These are phyloP conservation scores for Boletus reticulatus DNA, from an alignment of 768 basidiomycete species.

Conservation along the genomic window DNA sequence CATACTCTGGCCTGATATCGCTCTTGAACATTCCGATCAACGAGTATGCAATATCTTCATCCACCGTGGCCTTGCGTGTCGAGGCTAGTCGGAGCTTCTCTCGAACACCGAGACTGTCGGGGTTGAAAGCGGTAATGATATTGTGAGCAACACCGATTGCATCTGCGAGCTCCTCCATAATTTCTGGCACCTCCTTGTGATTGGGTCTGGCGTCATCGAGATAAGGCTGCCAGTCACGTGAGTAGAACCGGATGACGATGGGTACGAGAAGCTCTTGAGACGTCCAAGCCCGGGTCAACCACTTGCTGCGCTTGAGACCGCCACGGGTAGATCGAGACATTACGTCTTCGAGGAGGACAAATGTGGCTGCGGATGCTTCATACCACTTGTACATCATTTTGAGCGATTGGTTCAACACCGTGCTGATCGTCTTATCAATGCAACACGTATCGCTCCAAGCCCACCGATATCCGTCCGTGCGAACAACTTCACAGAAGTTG, in stretches of 20 bases:
- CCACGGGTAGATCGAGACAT: background rate
- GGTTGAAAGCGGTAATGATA: slow-evolving; percentile 2
- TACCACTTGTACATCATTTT: too few relatives aligned
- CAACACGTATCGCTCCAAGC: too few relatives aligned
- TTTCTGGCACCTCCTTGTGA: slow-evolving; percentile 5
- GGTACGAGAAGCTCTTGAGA: slow-evolving; percentile 11
- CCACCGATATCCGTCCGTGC: too few relatives aligned
- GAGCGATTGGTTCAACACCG: too few relatives aligned
- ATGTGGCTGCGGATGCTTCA: background rate
- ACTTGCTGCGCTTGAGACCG: background rate
- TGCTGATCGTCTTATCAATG: too few relatives aligned
- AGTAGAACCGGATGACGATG: slow-evolving; percentile 6
- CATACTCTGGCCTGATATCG: background rate
- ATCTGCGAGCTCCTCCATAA: slow-evolving; percentile 1
- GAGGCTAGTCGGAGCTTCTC: background rate
- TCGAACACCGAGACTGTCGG: background rate
- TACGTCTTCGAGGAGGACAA: background rate
- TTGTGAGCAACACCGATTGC: slow-evolving; percentile 2
- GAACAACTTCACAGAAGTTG: too few relatives aligned
- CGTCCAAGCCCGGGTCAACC: slow-evolving; percentile 14
- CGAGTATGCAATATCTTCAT: background rate
- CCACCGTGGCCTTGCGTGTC: background rate
- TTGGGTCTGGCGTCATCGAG: background rate
- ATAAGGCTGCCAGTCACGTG: background rate
- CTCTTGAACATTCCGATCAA: background rate